Evolutionary conservation across 225 moss, liverwort and hornwort species (phyloP), one percentile per base, ranked within the genome.

Genomic region (Rhytidiadelphus loreus): DNA sequence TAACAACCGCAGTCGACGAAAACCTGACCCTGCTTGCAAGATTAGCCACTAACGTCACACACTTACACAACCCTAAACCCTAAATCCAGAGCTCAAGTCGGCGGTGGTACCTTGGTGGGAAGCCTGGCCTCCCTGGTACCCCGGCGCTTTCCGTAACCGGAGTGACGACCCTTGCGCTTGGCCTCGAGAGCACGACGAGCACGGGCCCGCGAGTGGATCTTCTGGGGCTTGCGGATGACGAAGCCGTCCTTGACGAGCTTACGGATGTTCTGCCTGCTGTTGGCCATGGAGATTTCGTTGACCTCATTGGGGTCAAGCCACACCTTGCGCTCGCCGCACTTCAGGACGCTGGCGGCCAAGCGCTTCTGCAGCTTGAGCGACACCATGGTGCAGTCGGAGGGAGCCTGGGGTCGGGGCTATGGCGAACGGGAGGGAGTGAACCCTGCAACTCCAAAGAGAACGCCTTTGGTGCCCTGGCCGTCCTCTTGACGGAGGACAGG

Each of bases 301-400:
- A 96, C 96, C 91, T 97, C 97, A 92, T 97, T 97, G 28, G 97
- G 97, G 81, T 97, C 97, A 25, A 97, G 86, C 97, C 97, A 97
- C 17, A 97, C 97, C 93, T 97, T 97, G 86, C 96, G 96, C 89
- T 97, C 96, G n/a, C 97, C 97, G 82, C 97, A 97, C 84, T 97
- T 97, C 57, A 97, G 94, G 71, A 97, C 97, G 89, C 95, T 95
- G 66, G 96, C 96, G 87, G 97, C 97, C 72, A 97, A 89, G 88
- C 97, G 97, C 95, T 97, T 96, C 93, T 97, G 97, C 95, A 97
- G 90, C 95, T 97, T 97, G 66, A 97, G 95, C 58, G 97, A 97
- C 93, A 97, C 96, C 97, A 97, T 97, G 85, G 90, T 74, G 76
- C 43, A 44, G 20, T 74, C 56, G 56, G 20, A 53, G 13, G 14